Base-by-base conservation (phyloP, 2,329 filamentous ascomycete genomes). In the Atkinsonella hypoxylon region DNA sequence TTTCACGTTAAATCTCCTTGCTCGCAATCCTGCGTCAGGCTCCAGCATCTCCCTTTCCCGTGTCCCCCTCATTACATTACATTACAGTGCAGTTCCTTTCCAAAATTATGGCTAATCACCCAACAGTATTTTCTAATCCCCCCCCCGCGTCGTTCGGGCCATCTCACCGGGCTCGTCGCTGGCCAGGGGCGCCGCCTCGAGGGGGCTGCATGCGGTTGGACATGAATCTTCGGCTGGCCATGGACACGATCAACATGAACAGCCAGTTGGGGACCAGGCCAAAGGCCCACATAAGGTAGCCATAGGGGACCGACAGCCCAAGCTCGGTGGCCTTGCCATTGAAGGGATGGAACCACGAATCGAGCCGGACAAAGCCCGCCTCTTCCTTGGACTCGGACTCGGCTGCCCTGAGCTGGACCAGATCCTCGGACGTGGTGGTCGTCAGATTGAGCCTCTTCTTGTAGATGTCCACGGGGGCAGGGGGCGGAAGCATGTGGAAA, bases 261-360 rank as follows among this genome's bases (percentile, higher is more conserved):
- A 80, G 68, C 87, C 87, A 91, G 72, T 83, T 81, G 52, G 86
- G 78, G 52, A 88, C 68, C 46, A 84, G 68, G 59, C 76, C 74
- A 61, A 86, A 80, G 56, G 73, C 73, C 78, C 80, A 89, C 58
- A 88, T 72, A 48, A 77, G 57, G 63, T 87, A 89, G 51, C 76
- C 87, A 42, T 84, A 67, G 39, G 84, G 83, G 48, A 85, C 67
- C 32, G 77, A 71, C 31, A 88, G 59, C 56, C 77, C 75, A 56
- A 78, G 75, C 70, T 85, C 68, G 53, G 79, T 81, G 41, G 86
- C 69, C 54, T 71, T 68, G 55, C 87, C 85, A 60, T 87, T 78
- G 62, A 89, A 85, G 54, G 87, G 87, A 66, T 91, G 87, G 74
- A 86, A 89, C 62, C 75, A 72, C 48, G 85, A 83, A 57, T 87